Conservation (phyloP, 2,329 filamentous ascomycete species). For the Talaromyces islandicus region DNA sequence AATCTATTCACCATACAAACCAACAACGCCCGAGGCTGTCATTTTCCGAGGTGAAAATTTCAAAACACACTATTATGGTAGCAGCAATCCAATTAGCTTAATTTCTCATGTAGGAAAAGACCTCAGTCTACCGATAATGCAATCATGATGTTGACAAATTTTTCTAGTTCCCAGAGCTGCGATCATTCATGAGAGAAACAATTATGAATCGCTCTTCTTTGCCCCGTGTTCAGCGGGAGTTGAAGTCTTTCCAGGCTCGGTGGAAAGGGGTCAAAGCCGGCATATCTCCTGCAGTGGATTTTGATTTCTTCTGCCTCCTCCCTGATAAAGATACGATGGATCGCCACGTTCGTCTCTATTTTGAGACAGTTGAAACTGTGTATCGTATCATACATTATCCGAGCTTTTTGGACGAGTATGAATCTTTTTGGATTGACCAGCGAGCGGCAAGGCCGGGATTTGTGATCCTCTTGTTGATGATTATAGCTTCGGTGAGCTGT, state of each 20-base stretch:
- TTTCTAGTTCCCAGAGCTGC: conserved; percentile 17
- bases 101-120: conserved; percentile 16
- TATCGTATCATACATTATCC: conserved; percentile 20
- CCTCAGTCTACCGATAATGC: not conserved
- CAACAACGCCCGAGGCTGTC: conserved; percentile 8
- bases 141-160: not conserved
- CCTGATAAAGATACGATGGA: conserved; percentile 16
- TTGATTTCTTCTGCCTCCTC: conserved; percentile 15
- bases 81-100: conserved; percentile 16
- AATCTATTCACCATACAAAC: not conserved
- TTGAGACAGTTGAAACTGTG: conserved; percentile 17
- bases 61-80: conserved; percentile 18
- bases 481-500: conserved; percentile 16
- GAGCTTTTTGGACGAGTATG: conserved; percentile 19
- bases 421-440: conserved; percentile 12
- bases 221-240: conserved; percentile 15
- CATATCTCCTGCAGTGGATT: conserved; percentile 2
- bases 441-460: conserved; percentile 13
- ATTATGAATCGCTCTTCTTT: conserved; percentile 16
- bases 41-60: conserved; percentile 19
- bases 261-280: conserved; percentile 15
- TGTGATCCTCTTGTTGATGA: conserved; percentile 15
- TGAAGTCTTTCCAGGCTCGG: conserved; percentile 15
- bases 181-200: conserved; percentile 17
- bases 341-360: conserved; percentile 16